Percentiles rank a stretch among this genome's conserved stretches.
These are phyloP conservation scores for Monilinia fructicola DNA, from an alignment of 2,329 filamentous ascomycete genomes.

Conservation along the genomic window DNA sequence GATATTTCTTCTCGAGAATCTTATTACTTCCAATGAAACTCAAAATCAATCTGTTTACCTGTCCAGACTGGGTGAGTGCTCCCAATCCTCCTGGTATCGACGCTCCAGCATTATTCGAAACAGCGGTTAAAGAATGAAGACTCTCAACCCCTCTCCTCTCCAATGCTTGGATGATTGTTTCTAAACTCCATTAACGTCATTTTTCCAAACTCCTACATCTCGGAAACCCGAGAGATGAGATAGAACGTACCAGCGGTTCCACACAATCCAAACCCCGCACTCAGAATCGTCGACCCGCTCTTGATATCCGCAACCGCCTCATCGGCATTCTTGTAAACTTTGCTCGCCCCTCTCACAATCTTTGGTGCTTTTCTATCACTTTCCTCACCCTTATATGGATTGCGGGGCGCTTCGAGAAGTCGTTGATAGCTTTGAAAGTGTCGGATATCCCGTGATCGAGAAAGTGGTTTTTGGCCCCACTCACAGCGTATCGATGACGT, in stretches of 20 bases:
- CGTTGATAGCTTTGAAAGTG: slow-evolving; percentile 19
- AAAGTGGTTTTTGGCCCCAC: slow-evolving; percentile 10
- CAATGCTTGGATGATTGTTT: slow-evolving; percentile 70
- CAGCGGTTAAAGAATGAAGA: slow-evolving; percentile 62
- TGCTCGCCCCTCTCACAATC: slow-evolving; percentile 25
- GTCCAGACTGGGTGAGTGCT: slow-evolving; percentile 64
- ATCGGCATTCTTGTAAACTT: slow-evolving; percentile 27
- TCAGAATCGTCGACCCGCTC: slow-evolving; percentile 68
- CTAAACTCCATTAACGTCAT: slow-evolving; percentile 40
- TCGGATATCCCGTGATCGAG: slow-evolving; percentile 21
- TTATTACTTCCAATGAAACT: slow-evolving; percentile 79
- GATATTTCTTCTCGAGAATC: slow-evolving; percentile 68
- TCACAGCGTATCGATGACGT: slow-evolving; percentile 14
- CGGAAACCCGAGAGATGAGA: not conserved
- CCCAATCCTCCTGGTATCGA: slow-evolving; percentile 67
- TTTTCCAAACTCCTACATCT: not conserved
- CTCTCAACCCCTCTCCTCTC: slow-evolving; percentile 56
- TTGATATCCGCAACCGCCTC: slow-evolving; percentile 28
- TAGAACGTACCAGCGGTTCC: slow-evolving; percentile 12
- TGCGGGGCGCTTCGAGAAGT: slow-evolving; percentile 21
- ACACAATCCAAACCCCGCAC: slow-evolving; percentile 65
- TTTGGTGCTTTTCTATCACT: slow-evolving; percentile 20
- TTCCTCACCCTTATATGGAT: slow-evolving; percentile 17
- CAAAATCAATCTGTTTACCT: slow-evolving; percentile 68
- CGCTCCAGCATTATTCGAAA: slow-evolving; percentile 77